A percentile compares a stretch with the other conserved stretches of the same genome.
These are phyloP conservation scores for Ulota crispa DNA, from an alignment of 225 moss, liverwort and hornwort genomes.

Conservation along the genomic window DNA sequence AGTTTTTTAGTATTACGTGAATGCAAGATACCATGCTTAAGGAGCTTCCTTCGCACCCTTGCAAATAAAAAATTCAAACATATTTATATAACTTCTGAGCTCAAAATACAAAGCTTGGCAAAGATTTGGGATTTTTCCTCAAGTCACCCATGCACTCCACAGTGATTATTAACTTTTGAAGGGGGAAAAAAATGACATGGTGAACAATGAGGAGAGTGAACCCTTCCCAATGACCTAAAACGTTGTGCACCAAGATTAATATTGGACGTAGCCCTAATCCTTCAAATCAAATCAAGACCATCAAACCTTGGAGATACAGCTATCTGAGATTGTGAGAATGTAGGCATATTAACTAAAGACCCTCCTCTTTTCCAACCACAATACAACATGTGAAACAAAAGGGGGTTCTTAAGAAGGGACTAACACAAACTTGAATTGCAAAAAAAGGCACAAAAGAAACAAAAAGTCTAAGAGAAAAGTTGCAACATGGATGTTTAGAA, in stretches of 20 bases:
- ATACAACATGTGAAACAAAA: background rate
- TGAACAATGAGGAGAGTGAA: background rate
- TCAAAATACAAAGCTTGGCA: background rate
- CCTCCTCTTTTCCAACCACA: background rate
- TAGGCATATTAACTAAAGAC: background rate
- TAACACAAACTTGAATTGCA: background rate
- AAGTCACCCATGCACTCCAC: background rate
- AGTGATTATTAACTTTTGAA: background rate
- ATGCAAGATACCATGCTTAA: background rate
- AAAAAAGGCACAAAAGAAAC: background rate
- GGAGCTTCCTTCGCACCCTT: background rate
- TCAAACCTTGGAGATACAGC: background rate
- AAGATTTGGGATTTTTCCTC: no score
- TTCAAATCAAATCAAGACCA: background rate
- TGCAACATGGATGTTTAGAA: background rate
- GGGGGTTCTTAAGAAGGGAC: background rate
- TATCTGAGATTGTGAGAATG: background rate
- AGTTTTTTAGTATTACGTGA: background rate
- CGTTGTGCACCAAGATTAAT: background rate
- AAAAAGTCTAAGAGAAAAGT: background rate
- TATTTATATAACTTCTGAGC: background rate
- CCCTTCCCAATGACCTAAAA: background rate
- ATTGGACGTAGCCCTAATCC: background rate
- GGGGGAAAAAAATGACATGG: background rate
- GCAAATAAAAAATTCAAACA: background rate